phyloP scores from a whole-genome alignment of 257 asterid species.

The Petunia axillaris region DNA sequence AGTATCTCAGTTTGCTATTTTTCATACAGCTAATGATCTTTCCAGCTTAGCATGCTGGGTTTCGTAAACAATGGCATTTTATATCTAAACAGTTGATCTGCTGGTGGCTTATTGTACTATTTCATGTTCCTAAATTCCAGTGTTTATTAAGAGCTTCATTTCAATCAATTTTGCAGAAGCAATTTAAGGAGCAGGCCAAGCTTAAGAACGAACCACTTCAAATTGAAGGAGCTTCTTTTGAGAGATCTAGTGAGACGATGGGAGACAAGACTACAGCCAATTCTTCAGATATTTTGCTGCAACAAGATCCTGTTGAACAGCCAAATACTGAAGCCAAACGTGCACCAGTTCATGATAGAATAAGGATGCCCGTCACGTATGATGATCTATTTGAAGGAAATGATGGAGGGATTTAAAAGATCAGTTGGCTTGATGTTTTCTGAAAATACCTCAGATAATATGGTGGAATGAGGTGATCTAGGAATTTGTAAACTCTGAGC shows the following conservation, averaged over 20 bases:
- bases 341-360: conserved; percentile 63
- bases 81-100: neutral
- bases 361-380: conserved; percentile 74
- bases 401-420: conserved; percentile 36
- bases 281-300: conserved; percentile 31
- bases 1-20: neutral
- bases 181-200: conserved; percentile 49
- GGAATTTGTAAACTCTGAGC: neutral
- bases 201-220: conserved; percentile 37
- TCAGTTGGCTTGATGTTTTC: conserved; percentile 16
- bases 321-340: conserved; percentile 39
- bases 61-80: neutral
- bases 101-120: neutral
- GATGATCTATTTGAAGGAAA: conserved; percentile 63
- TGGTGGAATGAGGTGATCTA: neutral
- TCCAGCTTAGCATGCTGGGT: neutral
- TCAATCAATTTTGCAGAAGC: conserved; percentile 61
- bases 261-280: conserved; percentile 25
- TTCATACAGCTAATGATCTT: neutral
- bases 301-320: conserved; percentile 37
- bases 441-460: neutral
- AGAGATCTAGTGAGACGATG: neutral
- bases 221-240: conserved; percentile 39
- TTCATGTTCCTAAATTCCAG: neutral
- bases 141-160: neutral